Evolutionary conservation across 306 rosid species (phyloP), one percentile per base, ranked within the genome.

Genomic region (Leucaena leucocephala): DNA sequence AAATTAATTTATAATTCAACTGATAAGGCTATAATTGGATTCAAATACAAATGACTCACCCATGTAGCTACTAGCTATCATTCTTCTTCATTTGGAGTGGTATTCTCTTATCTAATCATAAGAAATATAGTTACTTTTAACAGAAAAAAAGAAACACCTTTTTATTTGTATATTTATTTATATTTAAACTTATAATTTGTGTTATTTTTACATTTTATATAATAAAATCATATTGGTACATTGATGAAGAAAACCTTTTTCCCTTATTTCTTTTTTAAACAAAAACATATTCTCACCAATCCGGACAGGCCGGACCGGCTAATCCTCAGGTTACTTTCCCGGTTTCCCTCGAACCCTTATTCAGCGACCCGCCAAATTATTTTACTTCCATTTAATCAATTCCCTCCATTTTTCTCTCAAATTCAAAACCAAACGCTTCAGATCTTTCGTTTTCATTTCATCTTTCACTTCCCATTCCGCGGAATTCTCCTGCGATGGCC

Each of bases 401-500:
- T 81, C 88, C 87, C 93, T 83, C 86, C 82, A 62, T 46, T 66
- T 67, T 54, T 42, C 21, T 22, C 17, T 48, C 61, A 79, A 86
- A 80, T 81, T 84, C 77, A 85, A 83, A 90, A 71, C 44, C 40
- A 16, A 7, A 35, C n/a, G 43, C 45, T 2, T 9, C 4, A 0
- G 12, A 59, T 5, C 9, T 40, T 50, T 58, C 10, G 4, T 22
- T 44, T 22, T 0, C 55, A 39, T 54, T 34, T 59, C 71, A 16
- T 57, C 16, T 6, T 4, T 38, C 66, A 13, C 58, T 71, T 10
- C 57, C 57, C 63, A 10, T 35, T 67, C 59, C 4, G n/a, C 34
- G 14, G 40, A 66, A 54, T 79, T 67, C 80, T 22, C 3, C 22
- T 72, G 71, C 82, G 14, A 93, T 93, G 98, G 92, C 85, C 27